Evolutionary conservation across 106 monocot genomes (phyloP).

Genomic region (Apostasia ramifera): DNA sequence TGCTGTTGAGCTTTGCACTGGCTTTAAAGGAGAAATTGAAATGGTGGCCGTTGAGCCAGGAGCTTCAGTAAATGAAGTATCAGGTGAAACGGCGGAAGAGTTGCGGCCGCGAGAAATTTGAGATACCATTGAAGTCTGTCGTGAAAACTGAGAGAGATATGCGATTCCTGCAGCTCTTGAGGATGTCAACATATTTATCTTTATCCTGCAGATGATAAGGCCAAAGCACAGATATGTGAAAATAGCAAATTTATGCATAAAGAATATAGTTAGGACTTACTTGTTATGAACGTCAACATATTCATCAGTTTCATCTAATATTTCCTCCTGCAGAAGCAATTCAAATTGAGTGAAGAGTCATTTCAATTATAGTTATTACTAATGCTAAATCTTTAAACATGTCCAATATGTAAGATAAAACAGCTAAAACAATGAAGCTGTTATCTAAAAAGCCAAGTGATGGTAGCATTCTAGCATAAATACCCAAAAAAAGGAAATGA

Average conservation of each 20-base stretch:
- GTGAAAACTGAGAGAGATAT: slow-evolving; percentile 17
- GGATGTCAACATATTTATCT: slow-evolving; percentile 39
- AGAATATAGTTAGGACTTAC: slow-evolving; percentile 14
- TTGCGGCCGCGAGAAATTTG: slow-evolving; percentile 21
- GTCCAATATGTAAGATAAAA: too few relatives aligned
- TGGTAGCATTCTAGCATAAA: background rate
- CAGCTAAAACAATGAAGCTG: background rate
- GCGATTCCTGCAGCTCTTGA: slow-evolving; percentile 14
- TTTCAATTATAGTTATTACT: background rate
- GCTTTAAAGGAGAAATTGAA: slow-evolving; percentile 11
- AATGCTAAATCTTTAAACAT: too few relatives aligned
- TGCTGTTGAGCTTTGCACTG: slow-evolving; percentile 2
- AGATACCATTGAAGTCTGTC: slow-evolving; percentile 29
- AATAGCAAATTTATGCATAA: background rate
- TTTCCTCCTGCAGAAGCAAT: slow-evolving; percentile 33
- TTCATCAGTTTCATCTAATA: slow-evolving; percentile 52
- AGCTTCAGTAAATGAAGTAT: slow-evolving; percentile 11
- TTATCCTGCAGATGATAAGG: slow-evolving; percentile 21
- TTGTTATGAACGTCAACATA: slow-evolving; percentile 52
- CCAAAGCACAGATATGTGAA: background rate
- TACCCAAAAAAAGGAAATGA: background rate
- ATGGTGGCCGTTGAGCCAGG: slow-evolving; percentile 7
- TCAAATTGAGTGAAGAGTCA: background rate
- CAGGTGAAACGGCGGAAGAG: slow-evolving; percentile 17
- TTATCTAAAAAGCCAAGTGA: background rate